A percentile compares a stretch with the other conserved stretches of the same genome.
Conservation (phyloP, 2,329 filamentous ascomycete species). For the Colletotrichum neosansevieriae region DNA sequence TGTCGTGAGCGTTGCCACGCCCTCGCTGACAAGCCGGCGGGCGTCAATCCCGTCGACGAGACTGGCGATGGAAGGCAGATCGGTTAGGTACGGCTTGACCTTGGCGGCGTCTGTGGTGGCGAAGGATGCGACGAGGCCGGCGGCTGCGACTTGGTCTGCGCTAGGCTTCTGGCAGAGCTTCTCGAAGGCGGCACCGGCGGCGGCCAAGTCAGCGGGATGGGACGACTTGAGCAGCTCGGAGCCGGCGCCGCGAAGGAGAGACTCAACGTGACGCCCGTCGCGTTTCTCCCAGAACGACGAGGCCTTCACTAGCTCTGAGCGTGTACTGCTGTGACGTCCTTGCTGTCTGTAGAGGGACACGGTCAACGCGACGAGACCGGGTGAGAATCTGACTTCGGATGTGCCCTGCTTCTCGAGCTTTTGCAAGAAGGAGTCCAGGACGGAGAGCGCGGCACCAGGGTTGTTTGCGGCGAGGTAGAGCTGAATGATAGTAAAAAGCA, state of each 20-base stretch:
- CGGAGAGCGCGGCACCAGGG: conserved; percentile 77
- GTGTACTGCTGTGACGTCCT: conserved; percentile 78
- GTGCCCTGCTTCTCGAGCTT: conserved; percentile 73
- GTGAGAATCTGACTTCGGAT: conserved; percentile 81
- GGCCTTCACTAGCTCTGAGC: conserved; percentile 80
- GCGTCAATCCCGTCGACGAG: conserved; percentile 73
- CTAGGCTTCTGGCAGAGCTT: conserved; percentile 74
- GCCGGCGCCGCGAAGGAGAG: conserved; percentile 85
- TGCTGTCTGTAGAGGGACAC: conserved; percentile 84
- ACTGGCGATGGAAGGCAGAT: conserved; percentile 71
- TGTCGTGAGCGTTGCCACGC: conserved; percentile 66
- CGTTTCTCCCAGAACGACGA: conserved; percentile 83
- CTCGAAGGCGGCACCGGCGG: conserved; percentile 84
- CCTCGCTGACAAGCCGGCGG: conserved; percentile 72
- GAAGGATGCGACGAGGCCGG: conserved; percentile 88
- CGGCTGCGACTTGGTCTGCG: conserved; percentile 77
- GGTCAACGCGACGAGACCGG: conserved; percentile 84
- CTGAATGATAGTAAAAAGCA: conserved; percentile 84
- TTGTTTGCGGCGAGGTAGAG: conserved; percentile 81
- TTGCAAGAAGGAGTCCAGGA: conserved; percentile 81
- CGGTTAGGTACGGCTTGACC: conserved; percentile 65
- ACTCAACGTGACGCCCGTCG: conserved; percentile 57
- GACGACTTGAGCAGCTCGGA: conserved; percentile 83
- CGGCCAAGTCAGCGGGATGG: conserved; percentile 73
- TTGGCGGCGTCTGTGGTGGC: conserved; percentile 71